Conservation (phyloP, 2,329 filamentous ascomycete genomes). For the Clarireedia hainanense region DNA sequence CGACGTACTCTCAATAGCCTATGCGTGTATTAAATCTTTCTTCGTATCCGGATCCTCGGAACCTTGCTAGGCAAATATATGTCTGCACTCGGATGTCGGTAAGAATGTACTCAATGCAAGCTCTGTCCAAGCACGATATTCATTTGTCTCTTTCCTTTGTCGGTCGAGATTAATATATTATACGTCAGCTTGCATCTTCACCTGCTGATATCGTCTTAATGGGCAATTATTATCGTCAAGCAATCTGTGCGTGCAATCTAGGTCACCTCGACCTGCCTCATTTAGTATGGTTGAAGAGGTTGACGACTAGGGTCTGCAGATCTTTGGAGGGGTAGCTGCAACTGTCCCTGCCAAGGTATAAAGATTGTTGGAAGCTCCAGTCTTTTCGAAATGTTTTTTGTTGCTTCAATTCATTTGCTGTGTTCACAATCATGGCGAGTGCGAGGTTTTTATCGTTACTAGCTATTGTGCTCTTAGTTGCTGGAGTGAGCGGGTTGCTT, state of each 20-base stretch:
- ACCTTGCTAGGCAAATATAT: too few relatives aligned
- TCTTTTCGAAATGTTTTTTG: not conserved
- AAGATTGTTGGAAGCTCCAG: not conserved
- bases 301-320: slow-evolving; percentile 6
- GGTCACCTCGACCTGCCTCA: slow-evolving; percentile 1
- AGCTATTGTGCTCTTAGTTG: too few relatives aligned
- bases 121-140: too few relatives aligned
- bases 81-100: too few relatives aligned
- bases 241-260: not conserved
- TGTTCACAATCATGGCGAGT: too few relatives aligned
- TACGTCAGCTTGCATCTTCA: slow-evolving; percentile 1
- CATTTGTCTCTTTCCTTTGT: not conserved
- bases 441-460: too few relatives aligned
- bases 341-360: slow-evolving; percentile 7
- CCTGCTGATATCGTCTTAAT: not conserved
- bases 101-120: too few relatives aligned
- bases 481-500: slow-evolving; percentile 8
- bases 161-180: not conserved
- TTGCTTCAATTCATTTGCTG: too few relatives aligned
- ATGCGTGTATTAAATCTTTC: too few relatives aligned
- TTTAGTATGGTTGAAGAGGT: not conserved
- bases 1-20: too few relatives aligned
- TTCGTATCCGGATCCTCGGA: too few relatives aligned
- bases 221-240: not conserved
- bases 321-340: not conserved